Evolutionary conservation across 2,329 filamentous ascomycete genomes (phyloP).

Genomic region (Didymella pomorum): DNA sequence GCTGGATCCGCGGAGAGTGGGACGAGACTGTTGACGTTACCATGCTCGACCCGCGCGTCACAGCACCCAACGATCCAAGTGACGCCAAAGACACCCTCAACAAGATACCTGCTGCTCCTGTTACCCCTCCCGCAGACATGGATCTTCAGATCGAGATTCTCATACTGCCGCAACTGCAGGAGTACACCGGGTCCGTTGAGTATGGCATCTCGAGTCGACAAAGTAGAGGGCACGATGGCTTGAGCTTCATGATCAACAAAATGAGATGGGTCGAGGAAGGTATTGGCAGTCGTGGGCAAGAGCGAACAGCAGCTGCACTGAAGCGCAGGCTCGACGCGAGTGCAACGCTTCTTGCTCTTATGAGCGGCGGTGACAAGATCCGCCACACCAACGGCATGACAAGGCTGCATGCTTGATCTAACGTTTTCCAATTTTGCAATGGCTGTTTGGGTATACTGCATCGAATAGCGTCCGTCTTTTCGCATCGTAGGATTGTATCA

Average conservation of each 20-base stretch:
- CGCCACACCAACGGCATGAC: constrained; percentile 37
- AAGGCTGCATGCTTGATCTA: constrained; percentile 37
- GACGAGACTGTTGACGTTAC: constrained; percentile 75
- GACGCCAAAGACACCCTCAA: constrained; percentile 54
- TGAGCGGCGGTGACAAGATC: constrained; percentile 38
- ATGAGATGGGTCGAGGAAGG: constrained; percentile 88
- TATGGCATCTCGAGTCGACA: constrained; percentile 84
- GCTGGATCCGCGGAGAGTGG: constrained; percentile 92
- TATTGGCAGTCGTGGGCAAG: constrained; percentile 51
- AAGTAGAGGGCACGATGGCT: constrained; percentile 84
- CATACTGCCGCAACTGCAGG: constrained; percentile 79
- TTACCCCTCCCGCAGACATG: constrained; percentile 69
- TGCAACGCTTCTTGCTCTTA: constrained; percentile 44
- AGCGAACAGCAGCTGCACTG: constrained; percentile 48
- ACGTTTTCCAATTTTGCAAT: constrained; percentile 9
- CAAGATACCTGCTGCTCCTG: constrained; percentile 60
- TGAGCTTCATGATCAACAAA: constrained; percentile 85
- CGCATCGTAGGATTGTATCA: constrained; percentile 25
- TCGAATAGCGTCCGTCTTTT: constrained; percentile 7
- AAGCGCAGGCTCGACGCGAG: constrained; percentile 50
- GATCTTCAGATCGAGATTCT: constrained; percentile 89
- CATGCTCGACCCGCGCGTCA: constrained; percentile 67
- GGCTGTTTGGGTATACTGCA: constrained; percentile 11
- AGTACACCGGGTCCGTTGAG: constrained; percentile 76
- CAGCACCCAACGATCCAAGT: constrained; percentile 53